These are phyloP conservation scores for Stachybotrys chlorohalonatus DNA, from an alignment of 2,329 filamentous ascomycete species.

Conservation along the genomic window DNA sequence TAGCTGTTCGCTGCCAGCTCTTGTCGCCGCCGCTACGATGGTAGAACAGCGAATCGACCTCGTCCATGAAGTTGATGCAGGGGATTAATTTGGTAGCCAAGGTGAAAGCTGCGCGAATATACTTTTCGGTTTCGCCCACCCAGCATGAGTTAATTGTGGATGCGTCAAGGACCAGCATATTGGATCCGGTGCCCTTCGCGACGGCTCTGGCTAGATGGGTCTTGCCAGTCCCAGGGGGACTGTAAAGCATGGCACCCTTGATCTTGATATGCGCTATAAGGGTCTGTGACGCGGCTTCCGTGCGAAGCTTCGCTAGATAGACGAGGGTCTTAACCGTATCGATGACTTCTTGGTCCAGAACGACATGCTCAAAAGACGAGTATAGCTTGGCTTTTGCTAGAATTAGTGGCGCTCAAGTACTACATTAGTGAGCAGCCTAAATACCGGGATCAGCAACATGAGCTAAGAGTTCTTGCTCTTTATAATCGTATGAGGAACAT, in stretches of 20 bases:
- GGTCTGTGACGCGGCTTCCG: background rate
- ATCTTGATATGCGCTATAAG: background rate
- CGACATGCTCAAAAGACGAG: background rate
- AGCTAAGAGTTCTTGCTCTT: too few species aligned
- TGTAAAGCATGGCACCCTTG: conserved; percentile 14
- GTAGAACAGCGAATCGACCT: conserved; percentile 11
- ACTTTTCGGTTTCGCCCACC: conserved; percentile 15
- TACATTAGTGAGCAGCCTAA: too few species aligned
- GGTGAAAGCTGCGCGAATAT: background rate
- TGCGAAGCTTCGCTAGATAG: background rate
- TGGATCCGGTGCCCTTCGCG: conserved; percentile 8
- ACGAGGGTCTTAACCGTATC: background rate
- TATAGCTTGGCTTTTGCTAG: too few species aligned
- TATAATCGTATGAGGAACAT: background rate
- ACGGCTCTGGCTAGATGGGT: conserved; percentile 12
- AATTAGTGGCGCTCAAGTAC: too few species aligned
- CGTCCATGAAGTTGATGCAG: background rate
- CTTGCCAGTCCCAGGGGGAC: conserved; percentile 20
- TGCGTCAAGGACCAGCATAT: conserved; percentile 12
- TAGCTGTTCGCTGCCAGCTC: background rate
- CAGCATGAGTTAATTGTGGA: conserved; percentile 7
- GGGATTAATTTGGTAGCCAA: background rate
- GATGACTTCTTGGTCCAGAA: background rate
- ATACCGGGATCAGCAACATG: too few species aligned
- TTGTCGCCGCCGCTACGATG: conserved; percentile 3